Evolutionary conservation across 331 rosid genomes (phyloP).

Genomic region (Cydonia oblonga): DNA sequence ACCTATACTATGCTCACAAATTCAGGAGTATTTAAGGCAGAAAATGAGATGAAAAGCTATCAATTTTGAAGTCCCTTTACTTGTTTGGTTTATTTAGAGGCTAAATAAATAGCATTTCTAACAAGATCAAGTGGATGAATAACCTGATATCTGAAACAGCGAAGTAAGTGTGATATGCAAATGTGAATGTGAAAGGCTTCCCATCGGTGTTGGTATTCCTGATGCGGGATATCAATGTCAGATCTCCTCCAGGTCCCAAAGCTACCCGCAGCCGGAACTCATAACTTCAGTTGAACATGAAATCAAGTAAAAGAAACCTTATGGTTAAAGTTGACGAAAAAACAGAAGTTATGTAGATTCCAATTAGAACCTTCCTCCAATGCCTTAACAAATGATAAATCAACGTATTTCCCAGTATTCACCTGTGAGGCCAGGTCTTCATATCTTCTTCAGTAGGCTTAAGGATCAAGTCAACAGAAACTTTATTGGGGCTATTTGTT

Average conservation of each 20-base stretch:
- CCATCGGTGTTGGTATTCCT: constrained; percentile 74
- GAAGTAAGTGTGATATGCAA: constrained; percentile 83
- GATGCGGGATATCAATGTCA: constrained; percentile 70
- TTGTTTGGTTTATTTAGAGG: background rate
- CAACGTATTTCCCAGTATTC: background rate
- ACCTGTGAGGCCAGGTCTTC: constrained; percentile 79
- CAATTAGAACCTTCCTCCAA: background rate
- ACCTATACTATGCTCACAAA: background rate
- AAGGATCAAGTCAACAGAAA: constrained; percentile 73
- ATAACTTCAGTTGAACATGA: constrained; percentile 36
- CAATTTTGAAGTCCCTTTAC: background rate
- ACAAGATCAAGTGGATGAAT: constrained; percentile 3
- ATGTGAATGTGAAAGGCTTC: constrained; percentile 77
- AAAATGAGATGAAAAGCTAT: background rate
- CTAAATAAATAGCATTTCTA: background rate
- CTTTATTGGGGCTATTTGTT: constrained; percentile 35
- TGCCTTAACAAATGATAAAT: background rate
- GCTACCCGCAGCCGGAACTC: constrained; percentile 81
- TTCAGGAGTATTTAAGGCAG: background rate
- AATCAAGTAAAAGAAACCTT: constrained; percentile 3
- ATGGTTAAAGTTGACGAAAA: background rate
- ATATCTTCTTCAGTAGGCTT: constrained; percentile 67
- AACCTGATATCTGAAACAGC: constrained; percentile 79
- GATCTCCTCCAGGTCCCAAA: constrained; percentile 75
- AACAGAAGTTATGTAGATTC: background rate